Conservation (phyloP, 306 rosid genomes). For the Urtica urens region DNA sequence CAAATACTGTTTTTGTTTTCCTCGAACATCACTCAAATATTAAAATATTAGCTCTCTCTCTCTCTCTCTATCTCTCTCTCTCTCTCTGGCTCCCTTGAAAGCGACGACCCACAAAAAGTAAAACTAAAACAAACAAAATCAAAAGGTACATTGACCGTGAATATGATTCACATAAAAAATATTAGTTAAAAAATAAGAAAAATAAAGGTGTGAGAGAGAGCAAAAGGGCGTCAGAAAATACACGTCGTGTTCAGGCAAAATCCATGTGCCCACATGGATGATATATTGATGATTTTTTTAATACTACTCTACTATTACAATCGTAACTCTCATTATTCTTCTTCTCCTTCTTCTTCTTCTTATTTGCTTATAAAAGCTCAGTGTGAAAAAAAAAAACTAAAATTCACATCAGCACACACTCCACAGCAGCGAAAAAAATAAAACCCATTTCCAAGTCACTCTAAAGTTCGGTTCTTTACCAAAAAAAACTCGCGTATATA, state of each 20-base stretch:
- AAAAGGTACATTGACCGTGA: constrained; percentile 38
- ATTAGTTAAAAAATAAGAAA: constrained; percentile 1
- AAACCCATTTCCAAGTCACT: background rate
- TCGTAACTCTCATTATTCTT: too few species aligned
- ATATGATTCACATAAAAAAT: constrained; percentile 32
- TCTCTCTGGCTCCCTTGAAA: background rate
- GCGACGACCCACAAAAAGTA: constrained; percentile 2
- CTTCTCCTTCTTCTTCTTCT: too few species aligned
- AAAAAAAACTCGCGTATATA: too few species aligned
- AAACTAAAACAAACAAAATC: background rate
- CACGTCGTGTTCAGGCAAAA: constrained; percentile 80
- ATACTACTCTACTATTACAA: background rate
- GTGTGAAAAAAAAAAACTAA: background rate
- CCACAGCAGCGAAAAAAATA: background rate
- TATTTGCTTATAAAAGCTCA: too few species aligned
- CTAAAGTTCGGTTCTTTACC: too few species aligned
- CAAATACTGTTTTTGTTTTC: too few species aligned
- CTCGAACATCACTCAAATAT: background rate
- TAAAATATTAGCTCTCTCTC: too few species aligned
- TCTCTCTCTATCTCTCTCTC: too few species aligned
- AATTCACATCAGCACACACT: background rate
- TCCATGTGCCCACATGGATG: constrained; percentile 98
- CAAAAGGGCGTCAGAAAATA: constrained; percentile 50
- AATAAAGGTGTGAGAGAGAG: constrained; percentile 15
- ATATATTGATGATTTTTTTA: background rate